Percentiles rank a stretch among this genome's conserved stretches.
These are phyloP conservation scores for Alternaria atra DNA, from an alignment of 2,329 filamentous ascomycete species.

Conservation along the genomic window DNA sequence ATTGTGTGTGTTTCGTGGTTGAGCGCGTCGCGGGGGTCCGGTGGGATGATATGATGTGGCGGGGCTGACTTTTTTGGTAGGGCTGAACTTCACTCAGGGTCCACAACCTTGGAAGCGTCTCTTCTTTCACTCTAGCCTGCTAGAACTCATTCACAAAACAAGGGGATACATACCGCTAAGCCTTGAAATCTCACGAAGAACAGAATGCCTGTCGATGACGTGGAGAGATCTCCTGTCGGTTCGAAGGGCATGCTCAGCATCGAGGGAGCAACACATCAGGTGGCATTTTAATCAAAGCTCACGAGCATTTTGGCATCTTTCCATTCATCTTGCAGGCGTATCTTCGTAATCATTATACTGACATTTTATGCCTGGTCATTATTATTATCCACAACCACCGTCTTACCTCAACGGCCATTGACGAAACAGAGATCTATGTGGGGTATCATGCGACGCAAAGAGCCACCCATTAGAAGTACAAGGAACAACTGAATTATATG, in stretches of 20 bases:
- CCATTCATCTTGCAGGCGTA: neutral
- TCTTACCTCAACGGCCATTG: neutral
- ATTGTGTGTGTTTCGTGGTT: constrained; percentile 57
- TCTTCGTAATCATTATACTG: neutral
- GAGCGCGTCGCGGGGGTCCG: constrained; percentile 11
- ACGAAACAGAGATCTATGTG: neutral
- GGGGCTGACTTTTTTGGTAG: constrained; percentile 24
- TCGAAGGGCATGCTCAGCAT: neutral
- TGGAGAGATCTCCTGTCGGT: neutral
- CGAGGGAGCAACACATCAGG: neutral
- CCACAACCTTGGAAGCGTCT: neutral
- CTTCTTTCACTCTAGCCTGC: neutral
- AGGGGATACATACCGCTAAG: neutral
- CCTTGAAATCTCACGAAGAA: neutral
- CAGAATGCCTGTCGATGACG: neutral
- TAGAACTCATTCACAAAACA: neutral
- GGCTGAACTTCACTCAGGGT: constrained; percentile 20
- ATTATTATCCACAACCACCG: neutral
- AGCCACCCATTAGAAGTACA: neutral
- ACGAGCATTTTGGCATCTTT: neutral
- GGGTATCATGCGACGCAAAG: neutral
- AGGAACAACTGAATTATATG: neutral
- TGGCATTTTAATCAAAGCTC: neutral
- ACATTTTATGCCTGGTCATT: neutral
- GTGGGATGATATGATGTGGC: constrained; percentile 25